These are phyloP conservation scores for Exophiala alcalophila DNA, from an alignment of 2,329 filamentous ascomycete genomes.

Conservation along the genomic window DNA sequence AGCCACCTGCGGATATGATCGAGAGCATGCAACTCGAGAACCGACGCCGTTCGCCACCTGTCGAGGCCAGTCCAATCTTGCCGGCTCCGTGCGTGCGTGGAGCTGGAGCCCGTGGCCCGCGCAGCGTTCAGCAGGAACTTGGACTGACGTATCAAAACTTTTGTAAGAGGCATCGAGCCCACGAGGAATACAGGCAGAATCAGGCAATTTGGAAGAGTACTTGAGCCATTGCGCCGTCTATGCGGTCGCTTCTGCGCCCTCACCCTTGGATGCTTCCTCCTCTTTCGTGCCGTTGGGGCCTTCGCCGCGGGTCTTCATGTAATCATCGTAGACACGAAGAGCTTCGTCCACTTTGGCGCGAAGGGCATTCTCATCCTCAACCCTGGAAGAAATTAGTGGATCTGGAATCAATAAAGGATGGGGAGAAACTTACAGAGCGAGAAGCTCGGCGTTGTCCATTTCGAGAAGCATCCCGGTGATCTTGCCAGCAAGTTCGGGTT, in stretches of 20 bases:
- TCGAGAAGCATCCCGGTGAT: conserved; percentile 99
- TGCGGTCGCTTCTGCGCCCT: conserved; percentile 27
- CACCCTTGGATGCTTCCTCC: conserved; percentile 26
- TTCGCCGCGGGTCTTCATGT: conserved; percentile 69
- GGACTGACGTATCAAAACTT: conserved; percentile 25
- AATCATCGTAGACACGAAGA: conserved; percentile 95
- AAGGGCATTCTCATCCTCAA: conserved; percentile 83
- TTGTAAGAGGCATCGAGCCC: conserved; percentile 25
- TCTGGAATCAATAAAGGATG: conserved; percentile 23
- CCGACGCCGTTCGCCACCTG: conserved; percentile 25
- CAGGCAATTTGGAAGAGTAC: conserved; percentile 19
- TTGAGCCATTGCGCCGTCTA: conserved; percentile 17
- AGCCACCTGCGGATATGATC: conserved; percentile 16
- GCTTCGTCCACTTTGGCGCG: conserved; percentile 97
- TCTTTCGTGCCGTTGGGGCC: conserved; percentile 32
- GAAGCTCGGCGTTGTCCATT: conserved; percentile 95
- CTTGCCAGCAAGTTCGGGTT: conserved; percentile 95
- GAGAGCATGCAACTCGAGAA: conserved; percentile 13
- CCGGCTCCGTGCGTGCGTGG: conserved; percentile 11
- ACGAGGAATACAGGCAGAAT: conserved; percentile 22
- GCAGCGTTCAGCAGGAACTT: conserved; percentile 15
- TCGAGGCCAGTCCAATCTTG: conserved; percentile 14
- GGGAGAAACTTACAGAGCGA: conserved; percentile 79
- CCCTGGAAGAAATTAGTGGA: conserved; percentile 52
- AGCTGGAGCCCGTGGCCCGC: conserved; percentile 10